phyloP scores from a whole-genome alignment of 176 grass and related monocot genomes.

The Cymbopogon citratus region DNA sequence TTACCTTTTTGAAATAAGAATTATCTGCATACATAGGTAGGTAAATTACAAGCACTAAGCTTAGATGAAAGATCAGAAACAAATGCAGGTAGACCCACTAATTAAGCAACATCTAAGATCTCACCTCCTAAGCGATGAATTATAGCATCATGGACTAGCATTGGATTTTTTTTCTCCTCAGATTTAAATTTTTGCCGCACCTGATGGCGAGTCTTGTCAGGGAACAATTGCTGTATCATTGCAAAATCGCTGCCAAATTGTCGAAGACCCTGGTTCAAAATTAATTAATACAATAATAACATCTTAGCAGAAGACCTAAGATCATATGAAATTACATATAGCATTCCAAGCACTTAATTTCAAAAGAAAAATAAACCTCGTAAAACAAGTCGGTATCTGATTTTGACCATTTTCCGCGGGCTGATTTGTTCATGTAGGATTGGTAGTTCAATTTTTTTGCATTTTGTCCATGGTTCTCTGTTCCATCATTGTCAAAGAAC shows the following conservation, averaged over 20 bases:
- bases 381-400: constrained; percentile 82
- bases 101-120: constrained; percentile 1
- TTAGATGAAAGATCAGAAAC: constrained; percentile 15
- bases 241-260: constrained; percentile 96
- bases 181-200: constrained; percentile 75
- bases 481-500: constrained; percentile 19
- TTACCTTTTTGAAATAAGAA: constrained; percentile 72
- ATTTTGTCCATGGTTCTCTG: constrained; percentile 14
- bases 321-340: constrained; percentile 10
- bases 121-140: constrained; percentile 54
- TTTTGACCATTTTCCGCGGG: constrained; percentile 65
- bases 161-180: constrained; percentile 70
- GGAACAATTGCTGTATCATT: constrained; percentile 90
- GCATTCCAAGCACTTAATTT: constrained; percentile 16
- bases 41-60: constrained; percentile 7
- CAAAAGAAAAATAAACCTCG: constrained; percentile 45
- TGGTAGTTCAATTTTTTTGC: constrained; percentile 80
- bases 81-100: not conserved
- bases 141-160: constrained; percentile 68
- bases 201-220: constrained; percentile 69
- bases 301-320: not conserved
- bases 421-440: constrained; percentile 65
- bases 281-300: constrained; percentile 8
- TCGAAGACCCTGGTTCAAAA: constrained; percentile 58
- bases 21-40: constrained; percentile 44